Evolutionary conservation across 768 basidiomycete genomes (phyloP), one percentile per base, ranked within the genome.

Genomic region (Lactarius trivialis): DNA sequence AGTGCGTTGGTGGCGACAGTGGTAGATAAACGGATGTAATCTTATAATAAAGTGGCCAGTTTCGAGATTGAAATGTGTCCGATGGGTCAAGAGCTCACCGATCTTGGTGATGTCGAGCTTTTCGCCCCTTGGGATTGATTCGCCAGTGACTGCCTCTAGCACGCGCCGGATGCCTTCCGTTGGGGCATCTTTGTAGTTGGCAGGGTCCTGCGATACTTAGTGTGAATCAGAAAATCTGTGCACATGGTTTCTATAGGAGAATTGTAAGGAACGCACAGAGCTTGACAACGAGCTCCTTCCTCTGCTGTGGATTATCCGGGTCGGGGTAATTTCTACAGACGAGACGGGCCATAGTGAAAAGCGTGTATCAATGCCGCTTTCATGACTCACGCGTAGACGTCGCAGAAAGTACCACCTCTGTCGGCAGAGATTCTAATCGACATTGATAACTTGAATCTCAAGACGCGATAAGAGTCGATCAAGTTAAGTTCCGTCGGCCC

Each of bases 1-100:
- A 98, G 81, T 0, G 96, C 95, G 69, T 98, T 98, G 19, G 96
- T 98, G 0, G 94, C 95, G 4, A 98, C 93, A 0, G 96, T 98
- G 0, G 95, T 97, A 0, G 91, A 93, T 8, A 96, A 77, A 19
- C 93, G 84, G 65, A 96, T 92, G 71, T 93, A 94, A 70, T 96
- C 93, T 93, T 62, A 12, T 51, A 30, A 48, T 50, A 32, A 3
- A n/a, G 65, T 12, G 3, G 33, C 30, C 49, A 56, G 33, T 28
- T 15, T 39, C 7, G 15, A 14, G 7, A 19, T 19, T 36, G 15
- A 34, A 14, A 51, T 11, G 49, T n/a, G 45, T 58, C 32, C 2
- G 28, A 32, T 24, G 28, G 36, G 45, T 24, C 14, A 7, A 19
- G n/a, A 53, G 67, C 79, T 15, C 58, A 89, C 91, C 91, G 60